Base-by-base conservation (phyloP, 176 grass and related monocot species). In the Luzula sylvatica region DNA sequence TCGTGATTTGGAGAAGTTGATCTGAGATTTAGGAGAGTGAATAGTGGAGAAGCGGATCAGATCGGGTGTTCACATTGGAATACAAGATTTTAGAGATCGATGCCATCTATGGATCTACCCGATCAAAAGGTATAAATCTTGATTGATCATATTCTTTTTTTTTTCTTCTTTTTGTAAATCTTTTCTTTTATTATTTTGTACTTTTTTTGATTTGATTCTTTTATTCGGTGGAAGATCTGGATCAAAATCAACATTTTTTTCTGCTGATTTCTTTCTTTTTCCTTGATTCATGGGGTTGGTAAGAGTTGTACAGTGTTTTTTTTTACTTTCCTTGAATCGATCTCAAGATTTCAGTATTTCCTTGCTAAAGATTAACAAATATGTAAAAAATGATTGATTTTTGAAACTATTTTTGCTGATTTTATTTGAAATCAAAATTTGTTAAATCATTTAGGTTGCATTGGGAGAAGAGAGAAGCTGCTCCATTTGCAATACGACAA, bases 401-500 rank as follows among this genome's bases (percentile, higher is more conserved):
- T 8, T n/a, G 6, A 45, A 17, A 23, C 42, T 20, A 15, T 3
- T 7, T 18, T 63, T 6, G 16, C 46, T 26, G 12, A 25, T n/a
- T n/a, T 4, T 21, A 56, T 32, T 35, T 11, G 4, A 12, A 50
- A 50, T 54, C 29, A 16, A 54, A n/a, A n/a, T 25, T 61, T 46
- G 16, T 25, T 40, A 6, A 32, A 59, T 26, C 27, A 26, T 49
- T 15, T 32, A 64, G 59, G 9, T 3, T 64, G 29, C 59, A 64
- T 64, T 52, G 22, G 42, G 4, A 29, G 77, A 78, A 43, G 51
- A 68, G 52, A 77, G 58, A 45, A 72, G 70, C 61, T 94, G 87
- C 62, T 74, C 83, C 22, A 75, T 82, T 67, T 94, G 87, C 77
- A 71, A 75, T 56, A 75, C 87, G 55, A 94, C 87, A 58, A 60